These are phyloP conservation scores for Dactylella cylindrospora DNA, from an alignment of 2,329 filamentous ascomycete species.

Conservation along the genomic window DNA sequence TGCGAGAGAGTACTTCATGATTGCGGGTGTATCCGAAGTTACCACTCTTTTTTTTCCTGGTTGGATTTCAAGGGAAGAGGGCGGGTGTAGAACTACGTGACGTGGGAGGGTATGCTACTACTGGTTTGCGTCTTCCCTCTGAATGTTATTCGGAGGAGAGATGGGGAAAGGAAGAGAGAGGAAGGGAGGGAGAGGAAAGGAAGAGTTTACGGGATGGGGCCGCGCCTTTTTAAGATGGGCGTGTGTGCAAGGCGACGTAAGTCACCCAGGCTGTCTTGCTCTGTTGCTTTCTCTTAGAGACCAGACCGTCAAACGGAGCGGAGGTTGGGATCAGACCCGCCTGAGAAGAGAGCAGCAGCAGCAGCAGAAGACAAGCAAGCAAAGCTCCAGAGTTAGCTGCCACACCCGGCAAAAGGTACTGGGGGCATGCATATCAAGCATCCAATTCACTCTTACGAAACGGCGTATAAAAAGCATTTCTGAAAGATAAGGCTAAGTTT, in stretches of 20 bases:
- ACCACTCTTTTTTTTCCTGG: not conserved
- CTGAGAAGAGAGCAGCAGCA: no score
- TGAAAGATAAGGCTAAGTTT: no score
- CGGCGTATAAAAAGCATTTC: no score
- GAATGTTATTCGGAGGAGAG: conserved; percentile 11
- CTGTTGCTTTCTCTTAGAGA: no score
- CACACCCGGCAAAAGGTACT: no score
- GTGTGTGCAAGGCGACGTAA: conserved; percentile 17
- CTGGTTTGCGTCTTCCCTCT: not conserved
- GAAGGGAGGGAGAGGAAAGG: conserved; percentile 18
- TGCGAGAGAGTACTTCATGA: conserved; percentile 48
- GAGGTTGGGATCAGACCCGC: no score
- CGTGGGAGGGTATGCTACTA: not conserved
- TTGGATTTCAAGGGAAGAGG: not conserved
- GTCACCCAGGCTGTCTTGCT: not conserved
- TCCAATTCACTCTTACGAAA: no score
- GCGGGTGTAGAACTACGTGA: not conserved
- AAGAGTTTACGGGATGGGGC: conserved; percentile 4
- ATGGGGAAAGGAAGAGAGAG: conserved; percentile 26
- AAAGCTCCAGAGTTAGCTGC: no score
- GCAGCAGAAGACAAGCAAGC: no score
- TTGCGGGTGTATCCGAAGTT: conserved; percentile 3
- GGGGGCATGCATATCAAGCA: no score
- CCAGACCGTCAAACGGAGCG: no score
- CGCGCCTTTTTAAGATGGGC: conserved; percentile 25